Evolutionary conservation across 2,329 filamentous ascomycete species (phyloP).

Genomic region (Pseudocercospora cruenta): DNA sequence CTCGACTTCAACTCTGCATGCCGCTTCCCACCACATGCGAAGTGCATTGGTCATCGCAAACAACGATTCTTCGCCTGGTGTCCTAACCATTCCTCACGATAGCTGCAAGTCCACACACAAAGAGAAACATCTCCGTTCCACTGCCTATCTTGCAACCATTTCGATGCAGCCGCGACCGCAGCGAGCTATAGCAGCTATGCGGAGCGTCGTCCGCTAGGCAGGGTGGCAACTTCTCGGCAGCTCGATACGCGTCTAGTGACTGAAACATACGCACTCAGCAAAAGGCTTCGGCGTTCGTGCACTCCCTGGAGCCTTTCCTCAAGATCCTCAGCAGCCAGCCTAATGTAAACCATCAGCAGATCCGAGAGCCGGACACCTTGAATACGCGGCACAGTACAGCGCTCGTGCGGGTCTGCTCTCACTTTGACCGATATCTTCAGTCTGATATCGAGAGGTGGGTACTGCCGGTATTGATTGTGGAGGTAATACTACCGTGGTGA

Average conservation of each 20-base stretch:
- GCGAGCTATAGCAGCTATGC: background rate
- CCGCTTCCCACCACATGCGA: background rate
- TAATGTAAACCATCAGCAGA: background rate
- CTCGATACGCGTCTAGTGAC: background rate
- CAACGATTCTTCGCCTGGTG: background rate
- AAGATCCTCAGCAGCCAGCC: background rate
- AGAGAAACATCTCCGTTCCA: background rate
- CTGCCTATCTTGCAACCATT: background rate
- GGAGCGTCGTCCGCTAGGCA: conserved; percentile 3
- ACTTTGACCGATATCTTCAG: background rate
- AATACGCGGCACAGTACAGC: background rate
- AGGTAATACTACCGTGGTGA: background rate
- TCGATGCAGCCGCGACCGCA: background rate
- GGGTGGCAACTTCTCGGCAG: conserved; percentile 1
- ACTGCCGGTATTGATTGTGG: background rate
- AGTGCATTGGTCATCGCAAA: background rate
- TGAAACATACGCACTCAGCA: conserved; percentile 3
- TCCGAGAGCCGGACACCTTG: background rate
- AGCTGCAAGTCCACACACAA: background rate
- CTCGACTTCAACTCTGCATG: background rate
- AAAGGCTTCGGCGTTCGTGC: background rate
- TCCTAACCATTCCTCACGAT: background rate
- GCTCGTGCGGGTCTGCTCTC: background rate
- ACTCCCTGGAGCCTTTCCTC: background rate
- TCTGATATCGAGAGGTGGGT: background rate